Base-by-base conservation (phyloP, 1,284 basidiomycete species). In the Ganoderma resinaceum region DNA sequence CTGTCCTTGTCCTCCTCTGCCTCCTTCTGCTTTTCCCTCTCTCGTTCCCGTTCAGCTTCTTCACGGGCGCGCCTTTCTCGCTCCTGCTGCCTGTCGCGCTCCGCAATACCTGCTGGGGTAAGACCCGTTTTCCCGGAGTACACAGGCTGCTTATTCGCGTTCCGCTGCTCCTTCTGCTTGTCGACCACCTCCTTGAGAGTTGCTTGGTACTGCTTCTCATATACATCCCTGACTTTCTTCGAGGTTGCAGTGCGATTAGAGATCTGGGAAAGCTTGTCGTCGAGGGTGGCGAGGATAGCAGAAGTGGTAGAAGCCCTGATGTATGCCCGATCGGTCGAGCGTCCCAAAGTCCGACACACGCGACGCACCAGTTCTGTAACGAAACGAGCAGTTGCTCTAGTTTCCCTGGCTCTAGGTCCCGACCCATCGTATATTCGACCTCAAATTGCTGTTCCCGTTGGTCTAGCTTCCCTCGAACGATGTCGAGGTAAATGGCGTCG, bases 401-500 rank as follows among this genome's bases (percentile, higher is more conserved):
- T 72, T 89, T 89, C 0, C 88, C 89, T 0, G 89, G 88, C 66
- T 89, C 86, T 20, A 98, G 82, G 80, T 99, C 97, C 59, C 97
- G 83, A 0, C 97, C 97, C 82, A 96, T 91, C 0, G 93, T 95
- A 76, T 94, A 95, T 78, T 97, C 94, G 37, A 99, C 90, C 78
- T 97, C 93, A 68, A 98, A 86, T 70, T 95, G 89, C 69, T 90
- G 87, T 73, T 92, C 87, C 76, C 94, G 94, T 81, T 98, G 96
- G 79, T 98, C 95, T 61, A 99, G 90, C 75, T 95, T 96, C 14
- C 95, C 97, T 57, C 89, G 88, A 49, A 99, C 85, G 60, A 98
- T 84, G 74, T 94, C 93, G 46, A 94, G 89, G 79, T 98, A 99
- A 78, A 98, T 95, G 11, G 92, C 91, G 75, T 98, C 96, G 78